These are phyloP conservation scores for Tylopilus vinaceipallidus DNA, from an alignment of 768 basidiomycete species.

Conservation along the genomic window DNA sequence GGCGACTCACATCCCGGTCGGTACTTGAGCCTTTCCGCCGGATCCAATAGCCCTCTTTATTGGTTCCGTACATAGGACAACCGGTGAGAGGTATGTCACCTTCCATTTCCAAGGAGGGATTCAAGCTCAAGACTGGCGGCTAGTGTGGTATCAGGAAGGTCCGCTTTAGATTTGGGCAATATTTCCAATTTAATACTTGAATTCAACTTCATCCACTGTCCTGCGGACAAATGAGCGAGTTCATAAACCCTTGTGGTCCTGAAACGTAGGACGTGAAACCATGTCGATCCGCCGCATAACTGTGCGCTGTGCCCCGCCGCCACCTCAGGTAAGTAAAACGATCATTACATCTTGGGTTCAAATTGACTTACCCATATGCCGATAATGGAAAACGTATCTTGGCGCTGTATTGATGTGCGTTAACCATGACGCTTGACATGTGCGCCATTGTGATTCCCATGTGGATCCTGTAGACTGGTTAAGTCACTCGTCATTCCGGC, in stretches of 20 bases:
- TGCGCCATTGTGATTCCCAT: too few relatives aligned
- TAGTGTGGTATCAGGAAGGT: too few relatives aligned
- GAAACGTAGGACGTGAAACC: constrained; percentile 6
- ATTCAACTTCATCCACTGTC: background rate
- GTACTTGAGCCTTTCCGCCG: constrained; percentile 11
- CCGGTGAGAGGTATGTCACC: too few relatives aligned
- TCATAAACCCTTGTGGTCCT: constrained; percentile 8
- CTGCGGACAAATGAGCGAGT: background rate
- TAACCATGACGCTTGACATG: background rate
- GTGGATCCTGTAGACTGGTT: background rate
- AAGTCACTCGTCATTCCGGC: background rate
- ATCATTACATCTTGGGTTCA: background rate
- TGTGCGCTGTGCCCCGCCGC: background rate
- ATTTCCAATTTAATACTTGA: background rate
- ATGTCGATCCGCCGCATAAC: background rate
- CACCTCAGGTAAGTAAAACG: background rate
- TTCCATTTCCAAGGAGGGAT: background rate
- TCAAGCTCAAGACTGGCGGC: background rate
- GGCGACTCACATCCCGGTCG: constrained; percentile 8
- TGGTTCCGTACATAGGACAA: background rate
- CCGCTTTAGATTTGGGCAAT: background rate
- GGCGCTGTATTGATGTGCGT: too few relatives aligned
- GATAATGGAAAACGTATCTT: background rate
- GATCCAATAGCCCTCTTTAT: constrained; percentile 1
- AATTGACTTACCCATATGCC: background rate